Evolutionary conservation across 495 filamentous ascomycete genomes (phyloP).

Genomic region (Penicillium soppii): DNA sequence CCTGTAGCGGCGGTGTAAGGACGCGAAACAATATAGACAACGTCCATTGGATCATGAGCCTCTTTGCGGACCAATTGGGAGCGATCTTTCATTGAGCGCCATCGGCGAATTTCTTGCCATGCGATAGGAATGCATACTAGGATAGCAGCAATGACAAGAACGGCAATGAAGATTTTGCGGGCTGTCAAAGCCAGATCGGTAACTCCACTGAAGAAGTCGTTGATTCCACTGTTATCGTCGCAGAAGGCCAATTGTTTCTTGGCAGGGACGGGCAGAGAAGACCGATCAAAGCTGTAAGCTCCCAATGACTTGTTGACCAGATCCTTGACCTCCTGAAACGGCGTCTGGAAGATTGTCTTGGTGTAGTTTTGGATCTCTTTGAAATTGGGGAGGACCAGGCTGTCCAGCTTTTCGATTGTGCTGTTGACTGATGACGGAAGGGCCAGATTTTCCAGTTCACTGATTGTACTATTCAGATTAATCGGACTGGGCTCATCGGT

Average conservation of each 20-base stretch:
- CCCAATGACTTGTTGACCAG: constrained; percentile 65
- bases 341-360: constrained; percentile 64
- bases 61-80: constrained; percentile 64
- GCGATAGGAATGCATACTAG: constrained; percentile 74
- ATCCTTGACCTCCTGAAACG: constrained; percentile 75
- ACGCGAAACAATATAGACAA: constrained; percentile 81
- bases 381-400: constrained; percentile 74
- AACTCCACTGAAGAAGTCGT: constrained; percentile 79
- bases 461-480: constrained; percentile 58
- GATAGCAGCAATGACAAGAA: constrained; percentile 67
- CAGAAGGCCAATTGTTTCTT: constrained; percentile 87
- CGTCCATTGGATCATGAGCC: constrained; percentile 77
- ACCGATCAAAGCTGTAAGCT: constrained; percentile 72
- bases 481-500: constrained; percentile 49
- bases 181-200: constrained; percentile 58
- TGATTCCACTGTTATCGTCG: constrained; percentile 77
- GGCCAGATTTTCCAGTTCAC: constrained; percentile 65
- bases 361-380: constrained; percentile 77
- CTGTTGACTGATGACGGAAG: constrained; percentile 63
- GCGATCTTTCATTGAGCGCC: constrained; percentile 67
- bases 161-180: constrained; percentile 69
- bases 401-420: constrained; percentile 66
- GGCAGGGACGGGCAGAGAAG: constrained; percentile 72
- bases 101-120: constrained; percentile 76
- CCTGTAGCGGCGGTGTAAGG: constrained; percentile 71